Evolutionary conservation across 805 yeast genomes (phyloP), one percentile per base, ranked within the genome.

Genomic region (Yamadazyma sp.): DNA sequence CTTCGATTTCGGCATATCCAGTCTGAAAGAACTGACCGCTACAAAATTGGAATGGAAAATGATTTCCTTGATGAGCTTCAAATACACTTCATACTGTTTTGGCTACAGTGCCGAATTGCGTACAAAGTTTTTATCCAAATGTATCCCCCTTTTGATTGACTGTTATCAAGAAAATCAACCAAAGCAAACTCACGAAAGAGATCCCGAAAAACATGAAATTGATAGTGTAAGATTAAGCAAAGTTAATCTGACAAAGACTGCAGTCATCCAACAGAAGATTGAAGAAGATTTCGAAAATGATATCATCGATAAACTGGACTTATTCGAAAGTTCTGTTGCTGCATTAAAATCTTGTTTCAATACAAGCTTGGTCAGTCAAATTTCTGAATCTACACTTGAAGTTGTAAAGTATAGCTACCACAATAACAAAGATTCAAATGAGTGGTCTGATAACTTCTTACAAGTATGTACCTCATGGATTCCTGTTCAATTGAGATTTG

Each of bases 401-500:
- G 63, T 86, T 14, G 61, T 78, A 7, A 55, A 62, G 25, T 38
- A 49, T 41, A 56, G 52, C 11, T 75, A 9, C 12, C 6, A 13
- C 12, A 27, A 55, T 58, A 26, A 42, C 45, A 14, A 13, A 10
- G 15, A n/a, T 6, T 13, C 11, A 10, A 10, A 9, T 13, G 42
- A 45, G 5, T 82, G 89, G 89, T 65, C 75, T 2, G 64, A 72
- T 19, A 56, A 67, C 7, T 62, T 89, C 30, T 60, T 86, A 23
- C 81, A 80, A 43, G 64, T 78, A 42, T 73, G 86, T 39, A 78
- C 88, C 6, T 73, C 76, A 25, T 86, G 89, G 75, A 76, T 86
- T 7, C 97, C 87, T 0, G 93, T 80, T 24, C 95, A 79, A 52
- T 69, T 78, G 44, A 67, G 95, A 43, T 86, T 83, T 60, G 62